Conservation (phyloP, 1,139 yeast species). For the Diutina mesorugosa region DNA sequence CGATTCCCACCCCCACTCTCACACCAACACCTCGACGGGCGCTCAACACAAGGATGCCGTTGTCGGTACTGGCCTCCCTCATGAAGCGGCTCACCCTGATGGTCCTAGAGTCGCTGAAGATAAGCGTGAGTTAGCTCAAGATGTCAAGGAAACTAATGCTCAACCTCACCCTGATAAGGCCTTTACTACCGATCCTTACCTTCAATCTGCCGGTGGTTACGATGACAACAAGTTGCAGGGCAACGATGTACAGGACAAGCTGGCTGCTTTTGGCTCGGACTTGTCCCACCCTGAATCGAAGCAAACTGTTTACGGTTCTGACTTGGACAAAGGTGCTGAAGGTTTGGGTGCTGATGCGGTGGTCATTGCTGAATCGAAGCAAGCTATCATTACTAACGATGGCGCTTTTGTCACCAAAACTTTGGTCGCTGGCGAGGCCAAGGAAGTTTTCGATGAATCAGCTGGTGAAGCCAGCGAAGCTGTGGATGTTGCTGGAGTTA, state of each 20-base stretch:
- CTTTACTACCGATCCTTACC: not conserved
- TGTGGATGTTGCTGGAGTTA: not conserved
- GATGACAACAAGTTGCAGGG: not conserved
- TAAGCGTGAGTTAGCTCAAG: conserved; percentile 11
- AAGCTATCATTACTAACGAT: conserved; percentile 35
- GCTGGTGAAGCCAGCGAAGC: not conserved
- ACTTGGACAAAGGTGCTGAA: not conserved
- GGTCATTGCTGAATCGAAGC: conserved; percentile 45
- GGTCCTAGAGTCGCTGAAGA: conserved; percentile 5
- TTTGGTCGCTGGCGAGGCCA: not conserved
- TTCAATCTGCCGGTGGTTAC: not conserved
- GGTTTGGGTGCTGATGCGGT: conserved; percentile 20
- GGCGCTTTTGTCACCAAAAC: not conserved
- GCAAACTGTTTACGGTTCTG: not conserved
- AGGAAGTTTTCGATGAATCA: not conserved
- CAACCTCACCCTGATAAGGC: not conserved
- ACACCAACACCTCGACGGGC: not conserved
- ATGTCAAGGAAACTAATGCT: conserved; percentile 1
- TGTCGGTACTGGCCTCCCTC: not conserved
- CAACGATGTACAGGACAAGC: not conserved
- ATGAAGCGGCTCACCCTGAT: conserved; percentile 2
- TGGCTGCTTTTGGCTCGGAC: not conserved
- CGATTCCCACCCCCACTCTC: not conserved
- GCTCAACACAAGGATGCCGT: not conserved
- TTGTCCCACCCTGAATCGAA: not conserved